Conservation (phyloP, 257 asterid species). For the Lithospermum erythrorhizon region DNA sequence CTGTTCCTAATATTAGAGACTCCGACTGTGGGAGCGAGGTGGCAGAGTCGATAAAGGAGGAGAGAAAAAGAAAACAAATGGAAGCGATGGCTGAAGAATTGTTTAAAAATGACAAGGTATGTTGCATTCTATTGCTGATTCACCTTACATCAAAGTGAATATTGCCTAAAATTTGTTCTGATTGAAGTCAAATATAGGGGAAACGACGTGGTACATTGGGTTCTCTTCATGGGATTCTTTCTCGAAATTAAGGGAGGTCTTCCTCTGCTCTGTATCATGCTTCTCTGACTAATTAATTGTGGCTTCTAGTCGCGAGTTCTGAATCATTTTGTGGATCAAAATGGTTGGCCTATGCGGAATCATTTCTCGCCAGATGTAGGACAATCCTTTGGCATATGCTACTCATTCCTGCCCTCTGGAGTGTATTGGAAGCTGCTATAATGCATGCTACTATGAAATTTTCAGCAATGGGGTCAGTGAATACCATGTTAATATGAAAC, state of each 20-base stretch:
- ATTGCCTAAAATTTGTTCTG: neutral
- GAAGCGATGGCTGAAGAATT: conserved; percentile 88
- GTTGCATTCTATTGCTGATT: conserved; percentile 7
- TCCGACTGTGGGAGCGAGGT: conserved; percentile 61
- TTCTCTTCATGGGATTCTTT: conserved; percentile 35
- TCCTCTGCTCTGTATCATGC: neutral
- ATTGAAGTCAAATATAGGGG: conserved; percentile 28
- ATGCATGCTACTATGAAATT: too few species aligned
- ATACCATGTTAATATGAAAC: too few species aligned
- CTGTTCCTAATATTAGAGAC: conserved; percentile 32
- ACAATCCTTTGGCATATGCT: too few species aligned
- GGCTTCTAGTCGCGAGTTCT: too few species aligned
- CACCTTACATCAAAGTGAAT: conserved; percentile 7
- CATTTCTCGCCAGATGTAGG: too few species aligned
- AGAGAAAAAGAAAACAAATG: conserved; percentile 78
- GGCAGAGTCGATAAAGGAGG: conserved; percentile 57
- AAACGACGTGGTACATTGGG: conserved; percentile 39
- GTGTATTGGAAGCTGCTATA: too few species aligned
- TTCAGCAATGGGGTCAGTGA: too few species aligned
- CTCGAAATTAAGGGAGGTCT: conserved; percentile 28
- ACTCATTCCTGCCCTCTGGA: too few species aligned
- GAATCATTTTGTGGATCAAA: too few species aligned
- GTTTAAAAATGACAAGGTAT: conserved; percentile 71
- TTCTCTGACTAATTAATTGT: too few species aligned
- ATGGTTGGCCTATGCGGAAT: too few species aligned